Percentiles rank a stretch among this genome's conserved stretches.
Evolutionary conservation across 129 eudicot genomes (phyloP).

Genomic region (Gnaphalium uliginosum): DNA sequence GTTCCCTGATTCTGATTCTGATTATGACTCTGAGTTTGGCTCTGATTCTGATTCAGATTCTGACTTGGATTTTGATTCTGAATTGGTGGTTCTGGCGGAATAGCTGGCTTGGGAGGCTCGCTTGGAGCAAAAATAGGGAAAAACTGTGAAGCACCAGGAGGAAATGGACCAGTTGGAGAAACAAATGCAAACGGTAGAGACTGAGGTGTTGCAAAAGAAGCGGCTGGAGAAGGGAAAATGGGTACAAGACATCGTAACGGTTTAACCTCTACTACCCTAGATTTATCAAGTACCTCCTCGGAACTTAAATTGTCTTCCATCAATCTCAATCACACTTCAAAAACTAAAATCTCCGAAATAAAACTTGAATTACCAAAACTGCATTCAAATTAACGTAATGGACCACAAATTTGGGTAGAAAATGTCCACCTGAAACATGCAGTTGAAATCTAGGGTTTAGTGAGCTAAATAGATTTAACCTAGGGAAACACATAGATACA

Average conservation of each 20-base stretch:
- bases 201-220: constrained; percentile 35
- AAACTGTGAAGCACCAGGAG: constrained; percentile 52
- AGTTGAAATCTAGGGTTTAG: constrained; percentile 20
- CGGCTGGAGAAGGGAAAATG: constrained; percentile 40
- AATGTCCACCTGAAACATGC: constrained; percentile 37
- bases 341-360: constrained; percentile 15
- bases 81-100: not conserved
- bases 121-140: constrained; percentile 45
- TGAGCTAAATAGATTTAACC: constrained; percentile 1
- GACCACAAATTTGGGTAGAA: constrained; percentile 15
- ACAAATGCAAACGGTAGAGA: constrained; percentile 50
- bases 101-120: constrained; percentile 23
- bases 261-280: constrained; percentile 51
- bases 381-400: not conserved
- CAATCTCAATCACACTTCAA: constrained; percentile 31
- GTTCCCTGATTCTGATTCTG: constrained; percentile 11
- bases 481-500: not conserved
- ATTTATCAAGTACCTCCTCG: constrained; percentile 43
- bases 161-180: constrained; percentile 52
- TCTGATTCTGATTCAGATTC: not conserved
- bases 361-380: not conserved
- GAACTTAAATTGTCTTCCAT: constrained; percentile 38
- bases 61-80: not conserved
- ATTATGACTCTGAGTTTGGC: not conserved
- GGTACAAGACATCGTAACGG: constrained; percentile 56